These are phyloP conservation scores for Botryotinia convoluta DNA, from an alignment of 2,329 filamentous ascomycete genomes.

Conservation along the genomic window DNA sequence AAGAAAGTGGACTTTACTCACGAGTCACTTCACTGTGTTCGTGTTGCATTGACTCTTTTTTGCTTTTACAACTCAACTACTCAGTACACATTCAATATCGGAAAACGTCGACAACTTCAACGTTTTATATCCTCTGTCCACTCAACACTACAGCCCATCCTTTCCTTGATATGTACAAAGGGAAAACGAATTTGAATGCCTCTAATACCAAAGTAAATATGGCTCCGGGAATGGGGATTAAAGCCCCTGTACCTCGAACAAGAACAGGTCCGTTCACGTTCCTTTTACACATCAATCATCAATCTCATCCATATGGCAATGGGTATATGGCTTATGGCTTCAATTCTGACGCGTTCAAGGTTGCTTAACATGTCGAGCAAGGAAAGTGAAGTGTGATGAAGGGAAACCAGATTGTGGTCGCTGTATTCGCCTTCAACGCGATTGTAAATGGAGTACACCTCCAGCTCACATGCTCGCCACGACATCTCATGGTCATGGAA, in stretches of 20 bases:
- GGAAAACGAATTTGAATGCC: constrained; percentile 7
- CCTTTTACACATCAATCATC: neutral
- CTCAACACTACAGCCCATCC: neutral
- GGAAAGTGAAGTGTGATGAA: constrained; percentile 72
- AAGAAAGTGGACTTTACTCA: neutral
- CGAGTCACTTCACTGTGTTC: constrained; percentile 6
- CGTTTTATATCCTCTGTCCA: neutral
- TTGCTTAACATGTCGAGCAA: constrained; percentile 64
- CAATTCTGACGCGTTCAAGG: constrained; percentile 39
- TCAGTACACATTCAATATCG: neutral
- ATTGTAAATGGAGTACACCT: constrained; percentile 33
- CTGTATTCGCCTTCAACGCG: constrained; percentile 33
- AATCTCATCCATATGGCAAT: neutral
- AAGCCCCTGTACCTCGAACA: constrained; percentile 35
- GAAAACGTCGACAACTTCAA: neutral
- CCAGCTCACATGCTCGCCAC: constrained; percentile 17
- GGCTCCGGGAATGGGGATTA: constrained; percentile 36
- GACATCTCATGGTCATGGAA: constrained; percentile 16
- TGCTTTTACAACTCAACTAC: neutral
- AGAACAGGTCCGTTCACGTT: constrained; percentile 31
- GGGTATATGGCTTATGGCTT: neutral
- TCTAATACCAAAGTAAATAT: constrained; percentile 23
- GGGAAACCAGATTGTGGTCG: constrained; percentile 59
- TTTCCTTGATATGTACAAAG: constrained; percentile 12
- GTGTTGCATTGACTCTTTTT: constrained; percentile 6